These are phyloP conservation scores for Hysterium pulicare DNA, from an alignment of 2,329 filamentous ascomycete species.

Conservation along the genomic window DNA sequence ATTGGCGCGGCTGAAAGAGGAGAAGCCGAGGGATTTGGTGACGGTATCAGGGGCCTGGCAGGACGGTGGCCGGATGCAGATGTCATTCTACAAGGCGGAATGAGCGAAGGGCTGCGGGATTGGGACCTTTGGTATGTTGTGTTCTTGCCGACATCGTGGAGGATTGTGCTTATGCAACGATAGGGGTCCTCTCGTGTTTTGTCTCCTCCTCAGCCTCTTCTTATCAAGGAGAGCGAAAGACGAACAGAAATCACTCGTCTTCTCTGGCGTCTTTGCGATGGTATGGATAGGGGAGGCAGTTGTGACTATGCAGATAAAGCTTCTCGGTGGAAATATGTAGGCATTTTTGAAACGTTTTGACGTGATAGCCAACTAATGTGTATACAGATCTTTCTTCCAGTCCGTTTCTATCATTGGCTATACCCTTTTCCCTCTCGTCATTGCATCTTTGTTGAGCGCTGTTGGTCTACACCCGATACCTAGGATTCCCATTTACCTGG, in stretches of 20 bases:
- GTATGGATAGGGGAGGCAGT: conserved; percentile 96
- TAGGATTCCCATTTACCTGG: conserved; percentile 84
- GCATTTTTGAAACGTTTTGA: too few species aligned
- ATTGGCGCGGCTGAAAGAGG: conserved; percentile 57
- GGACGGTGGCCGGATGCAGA: conserved; percentile 67
- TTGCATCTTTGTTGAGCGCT: conserved; percentile 85
- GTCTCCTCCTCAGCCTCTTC: conserved; percentile 80
- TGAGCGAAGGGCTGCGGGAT: conserved; percentile 87
- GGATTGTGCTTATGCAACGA: conserved; percentile 9
- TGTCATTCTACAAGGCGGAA: conserved; percentile 62
- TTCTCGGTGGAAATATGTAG: conserved; percentile 95
- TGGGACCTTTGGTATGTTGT: conserved; percentile 84
- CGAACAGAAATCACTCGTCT: conserved; percentile 83
- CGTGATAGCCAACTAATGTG: conserved; percentile 32
- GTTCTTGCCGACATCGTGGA: too few species aligned
- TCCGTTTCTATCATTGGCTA: conserved; percentile 98
- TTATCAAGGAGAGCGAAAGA: conserved; percentile 76
- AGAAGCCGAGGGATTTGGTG: conserved; percentile 44
- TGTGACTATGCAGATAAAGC: conserved; percentile 96
- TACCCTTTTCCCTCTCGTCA: conserved; percentile 93
- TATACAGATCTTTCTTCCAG: conserved; percentile 85
- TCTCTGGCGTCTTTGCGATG: conserved; percentile 93
- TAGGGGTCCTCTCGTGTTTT: conserved; percentile 91
- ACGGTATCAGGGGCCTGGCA: conserved; percentile 52
- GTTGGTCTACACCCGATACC: conserved; percentile 74